These are phyloP conservation scores for Aphanomyces stellatus DNA, from an alignment of 352 stramenopile genomes.

Conservation along the genomic window DNA sequence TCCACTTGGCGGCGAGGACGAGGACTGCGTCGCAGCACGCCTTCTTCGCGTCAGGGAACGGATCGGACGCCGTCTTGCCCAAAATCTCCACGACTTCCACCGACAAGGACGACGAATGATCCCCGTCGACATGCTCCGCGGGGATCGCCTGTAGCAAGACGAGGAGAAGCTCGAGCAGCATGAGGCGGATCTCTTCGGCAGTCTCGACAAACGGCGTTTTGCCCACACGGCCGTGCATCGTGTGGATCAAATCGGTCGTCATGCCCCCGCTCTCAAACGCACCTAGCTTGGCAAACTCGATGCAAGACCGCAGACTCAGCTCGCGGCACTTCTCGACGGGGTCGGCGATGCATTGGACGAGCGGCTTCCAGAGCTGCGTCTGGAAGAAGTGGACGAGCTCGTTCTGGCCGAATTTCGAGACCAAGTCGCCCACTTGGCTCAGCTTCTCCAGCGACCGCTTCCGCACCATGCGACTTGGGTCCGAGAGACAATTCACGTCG, in stretches of 20 bases:
- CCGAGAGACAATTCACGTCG: slow-evolving; percentile 70
- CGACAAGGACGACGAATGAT: no score
- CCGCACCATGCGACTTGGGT: slow-evolving; percentile 58
- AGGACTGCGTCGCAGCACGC: slow-evolving; percentile 53
- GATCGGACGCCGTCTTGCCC: slow-evolving; percentile 60
- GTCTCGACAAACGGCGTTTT: slow-evolving; percentile 69
- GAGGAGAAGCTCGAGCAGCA: slow-evolving; percentile 50
- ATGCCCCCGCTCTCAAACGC: background rate
- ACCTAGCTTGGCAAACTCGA: slow-evolving; percentile 4
- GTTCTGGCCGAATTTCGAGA: slow-evolving; percentile 10
- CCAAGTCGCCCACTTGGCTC: slow-evolving; percentile 1
- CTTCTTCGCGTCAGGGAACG: slow-evolving; percentile 79
- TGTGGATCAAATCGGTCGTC: slow-evolving; percentile 38
- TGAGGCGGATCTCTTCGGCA: slow-evolving; percentile 72
- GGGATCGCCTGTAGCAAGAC: slow-evolving; percentile 33
- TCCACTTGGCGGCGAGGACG: slow-evolving; percentile 43
- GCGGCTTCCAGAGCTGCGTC: slow-evolving; percentile 3
- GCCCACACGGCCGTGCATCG: slow-evolving; percentile 47
- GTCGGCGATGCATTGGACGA: slow-evolving; percentile 25
- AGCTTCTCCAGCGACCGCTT: slow-evolving; percentile 68
- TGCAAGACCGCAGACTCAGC: background rate
- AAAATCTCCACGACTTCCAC: slow-evolving; percentile 56
- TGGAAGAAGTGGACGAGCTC: slow-evolving; percentile 14
- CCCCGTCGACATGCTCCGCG: slow-evolving; percentile 9
- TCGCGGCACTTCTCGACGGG: slow-evolving; percentile 73